A percentile compares a stretch with the other conserved stretches of the same genome.
Conservation (phyloP, 2,329 filamentous ascomycete genomes). For the Cadophora sp. region DNA sequence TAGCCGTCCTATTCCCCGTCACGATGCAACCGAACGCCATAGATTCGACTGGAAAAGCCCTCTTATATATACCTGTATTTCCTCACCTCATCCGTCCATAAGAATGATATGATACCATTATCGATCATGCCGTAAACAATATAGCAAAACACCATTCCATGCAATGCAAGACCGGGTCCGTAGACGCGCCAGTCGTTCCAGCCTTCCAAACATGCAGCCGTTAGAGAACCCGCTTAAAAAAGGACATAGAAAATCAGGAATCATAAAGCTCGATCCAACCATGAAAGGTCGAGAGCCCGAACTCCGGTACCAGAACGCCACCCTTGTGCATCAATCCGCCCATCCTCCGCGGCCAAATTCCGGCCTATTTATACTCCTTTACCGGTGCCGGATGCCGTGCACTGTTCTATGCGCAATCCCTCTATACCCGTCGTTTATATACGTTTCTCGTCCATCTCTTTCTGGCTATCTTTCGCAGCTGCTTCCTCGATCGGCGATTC, state of each 20-base stretch:
- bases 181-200: conserved; percentile 34
- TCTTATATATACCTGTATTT: background rate
- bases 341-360: background rate
- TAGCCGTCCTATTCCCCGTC: background rate
- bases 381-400: background rate
- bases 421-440: background rate
- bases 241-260: no score
- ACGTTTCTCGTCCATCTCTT: conserved; percentile 11
- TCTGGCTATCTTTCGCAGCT: background rate
- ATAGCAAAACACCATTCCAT: conserved; percentile 5
- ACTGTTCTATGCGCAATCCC: conserved; percentile 2
- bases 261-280: background rate
- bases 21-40: background rate
- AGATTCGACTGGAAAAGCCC: background rate
- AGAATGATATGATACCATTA: background rate
- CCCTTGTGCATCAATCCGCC: background rate
- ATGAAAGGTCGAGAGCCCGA: background rate
- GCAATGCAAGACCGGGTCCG: conserved; percentile 35
- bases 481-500: background rate
- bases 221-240: no score
- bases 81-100: background rate
- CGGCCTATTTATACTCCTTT: background rate
- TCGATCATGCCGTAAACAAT: background rate
- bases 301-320: conserved; percentile 7
- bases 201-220: conserved; percentile 1